Conservation (phyloP, 768 basidiomycete species). For the Boletus sp. region DNA sequence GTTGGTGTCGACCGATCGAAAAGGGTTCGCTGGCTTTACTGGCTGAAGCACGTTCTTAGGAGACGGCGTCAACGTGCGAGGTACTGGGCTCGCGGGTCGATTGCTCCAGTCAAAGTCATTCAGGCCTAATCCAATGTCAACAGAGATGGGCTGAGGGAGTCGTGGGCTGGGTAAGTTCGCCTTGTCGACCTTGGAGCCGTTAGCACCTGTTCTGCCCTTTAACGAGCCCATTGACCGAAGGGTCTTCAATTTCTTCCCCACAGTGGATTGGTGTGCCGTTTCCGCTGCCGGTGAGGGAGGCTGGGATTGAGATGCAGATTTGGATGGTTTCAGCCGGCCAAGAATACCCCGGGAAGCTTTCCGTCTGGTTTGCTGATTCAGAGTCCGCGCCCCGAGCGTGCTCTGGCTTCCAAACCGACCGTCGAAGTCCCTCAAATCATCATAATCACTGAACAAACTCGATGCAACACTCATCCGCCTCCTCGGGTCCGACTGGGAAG, state of each 20-base stretch:
- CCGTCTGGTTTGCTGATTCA: slow-evolving; percentile 40
- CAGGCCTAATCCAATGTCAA: slow-evolving; percentile 57
- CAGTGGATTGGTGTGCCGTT: slow-evolving; percentile 27
- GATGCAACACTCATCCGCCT: slow-evolving; percentile 72
- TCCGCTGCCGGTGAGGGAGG: slow-evolving; percentile 45
- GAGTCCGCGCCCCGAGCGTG: slow-evolving; percentile 53
- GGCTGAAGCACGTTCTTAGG: slow-evolving; percentile 14
- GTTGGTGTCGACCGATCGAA: slow-evolving; percentile 24
- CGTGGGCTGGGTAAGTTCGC: slow-evolving; percentile 47
- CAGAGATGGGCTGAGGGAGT: slow-evolving; percentile 49
- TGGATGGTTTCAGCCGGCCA: slow-evolving; percentile 50
- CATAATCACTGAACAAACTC: slow-evolving; percentile 79
- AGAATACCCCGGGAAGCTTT: slow-evolving; percentile 71
- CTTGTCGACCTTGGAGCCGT: slow-evolving; percentile 31
- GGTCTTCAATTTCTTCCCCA: slow-evolving; percentile 61
- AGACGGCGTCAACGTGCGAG: slow-evolving; percentile 18
- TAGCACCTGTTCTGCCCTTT: slow-evolving; percentile 44
- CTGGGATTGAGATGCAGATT: slow-evolving; percentile 41
- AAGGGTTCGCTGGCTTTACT: slow-evolving; percentile 10
- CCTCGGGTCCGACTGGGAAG: slow-evolving; percentile 35
- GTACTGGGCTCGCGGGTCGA: slow-evolving; percentile 15
- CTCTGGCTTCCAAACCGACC: slow-evolving; percentile 81
- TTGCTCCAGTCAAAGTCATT: slow-evolving; percentile 52
- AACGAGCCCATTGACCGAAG: slow-evolving; percentile 81
- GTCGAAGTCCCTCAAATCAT: slow-evolving; percentile 83